Base-by-base conservation (phyloP, 768 basidiomycete genomes). In the Dentipellis fragilis region DNA sequence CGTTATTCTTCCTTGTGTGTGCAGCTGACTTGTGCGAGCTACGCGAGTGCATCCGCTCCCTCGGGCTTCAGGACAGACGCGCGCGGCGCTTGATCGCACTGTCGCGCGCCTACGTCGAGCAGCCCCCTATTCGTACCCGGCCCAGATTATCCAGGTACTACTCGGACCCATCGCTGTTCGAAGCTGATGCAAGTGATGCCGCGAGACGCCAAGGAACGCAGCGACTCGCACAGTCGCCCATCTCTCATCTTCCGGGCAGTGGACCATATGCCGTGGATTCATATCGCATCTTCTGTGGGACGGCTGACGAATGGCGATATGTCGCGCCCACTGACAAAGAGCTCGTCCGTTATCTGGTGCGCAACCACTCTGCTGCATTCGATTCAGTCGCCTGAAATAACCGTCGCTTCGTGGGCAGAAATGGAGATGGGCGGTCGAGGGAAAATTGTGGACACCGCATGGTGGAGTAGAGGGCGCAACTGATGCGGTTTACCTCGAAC, bases 261-360 rank as follows among this genome's bases (percentile, higher is more conserved):
- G 87, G 88, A 0, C 70, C 72, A 3, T 90, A 89, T 57, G 88
- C 88, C 1, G 73, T 86, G 1, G 87, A 89, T 64, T 87, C 84
- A 4, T 86, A 87, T 62, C 76, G 85, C 40, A 87, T 89, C 17
- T 89, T 86, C 66, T 86, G 79, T 57, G 56, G 38, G 6, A 61
- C 55, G 23, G 63, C 56, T 10, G 73, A 75, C 10, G 80, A 80
- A 54, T 89, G 87, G 88, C 79, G 80, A 62, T 54, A 61, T 0
- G 85, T 88, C 12, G 69, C 74, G 62, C 85, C 88, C 0, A 64
- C 59, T 29, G 87, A 90, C 64, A 89, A 89, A 67, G 83, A 87
- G 56, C 72, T 90, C 22, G 68, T 81, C 38, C 75, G 76, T 52
- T 88, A 84, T 63, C 63, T 89, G 65, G 87, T 85, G 59, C 59